These are phyloP conservation scores for Protomyces macrosporus DNA, from an alignment of 1,139 yeast genomes.

Conservation along the genomic window DNA sequence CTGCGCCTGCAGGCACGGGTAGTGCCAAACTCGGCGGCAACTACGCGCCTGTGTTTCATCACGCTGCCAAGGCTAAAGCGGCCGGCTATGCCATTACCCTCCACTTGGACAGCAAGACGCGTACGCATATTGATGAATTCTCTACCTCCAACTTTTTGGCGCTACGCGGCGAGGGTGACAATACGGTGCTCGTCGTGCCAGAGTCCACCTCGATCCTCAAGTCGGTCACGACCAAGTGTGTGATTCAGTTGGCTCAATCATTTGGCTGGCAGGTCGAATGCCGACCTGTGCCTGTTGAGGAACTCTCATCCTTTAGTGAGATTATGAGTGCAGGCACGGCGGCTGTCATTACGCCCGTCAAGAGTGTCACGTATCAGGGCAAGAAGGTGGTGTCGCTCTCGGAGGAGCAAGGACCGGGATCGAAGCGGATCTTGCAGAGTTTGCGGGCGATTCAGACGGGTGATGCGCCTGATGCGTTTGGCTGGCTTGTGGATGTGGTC, in stretches of 20 bases:
- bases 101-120: slow-evolving; percentile 27
- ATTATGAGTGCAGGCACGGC: slow-evolving; percentile 26
- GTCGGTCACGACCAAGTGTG: slow-evolving; percentile 27
- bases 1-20: slow-evolving; percentile 26
- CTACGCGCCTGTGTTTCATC: slow-evolving; percentile 25
- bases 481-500: slow-evolving; percentile 7
- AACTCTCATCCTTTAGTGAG: slow-evolving; percentile 16
- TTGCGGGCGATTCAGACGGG: slow-evolving; percentile 19
- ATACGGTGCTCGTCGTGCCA: slow-evolving; percentile 21
- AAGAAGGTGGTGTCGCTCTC: slow-evolving; percentile 14
- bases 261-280: slow-evolving; percentile 26
- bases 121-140: slow-evolving; percentile 25
- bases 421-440: background rate
- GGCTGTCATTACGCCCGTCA: slow-evolving; percentile 24
- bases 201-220: slow-evolving; percentile 26
- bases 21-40: slow-evolving; percentile 26
- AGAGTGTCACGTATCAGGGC: slow-evolving; percentile 17
- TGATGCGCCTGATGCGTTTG: slow-evolving; percentile 8
- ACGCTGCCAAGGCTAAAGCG: slow-evolving; percentile 21
- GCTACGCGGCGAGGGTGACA: slow-evolving; percentile 9
- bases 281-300: slow-evolving; percentile 21
- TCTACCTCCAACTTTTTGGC: slow-evolving; percentile 26
- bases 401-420: slow-evolving; percentile 17
- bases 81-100: slow-evolving; percentile 23
- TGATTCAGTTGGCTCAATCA: slow-evolving; percentile 22